Conservation (phyloP, 2,329 filamentous ascomycete species). For the Beauveria brongniartii region DNA sequence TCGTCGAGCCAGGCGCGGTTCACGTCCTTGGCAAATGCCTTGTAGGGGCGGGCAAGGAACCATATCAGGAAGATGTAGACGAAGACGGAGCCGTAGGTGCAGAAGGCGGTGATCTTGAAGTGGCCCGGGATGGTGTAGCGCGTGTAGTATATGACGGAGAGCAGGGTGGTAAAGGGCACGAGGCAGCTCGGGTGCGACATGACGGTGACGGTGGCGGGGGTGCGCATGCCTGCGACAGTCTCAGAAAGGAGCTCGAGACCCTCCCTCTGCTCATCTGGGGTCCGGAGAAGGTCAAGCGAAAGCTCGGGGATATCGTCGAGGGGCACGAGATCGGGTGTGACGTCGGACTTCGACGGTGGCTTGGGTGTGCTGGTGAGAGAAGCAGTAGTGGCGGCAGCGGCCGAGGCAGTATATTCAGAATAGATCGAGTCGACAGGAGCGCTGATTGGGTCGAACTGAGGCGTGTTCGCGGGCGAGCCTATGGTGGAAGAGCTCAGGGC, state of each 20-base stretch:
- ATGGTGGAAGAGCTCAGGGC: slow-evolving; percentile 55
- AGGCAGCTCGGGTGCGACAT: slow-evolving; percentile 54
- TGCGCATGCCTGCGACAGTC: slow-evolving; percentile 74
- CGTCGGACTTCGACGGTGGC: slow-evolving; percentile 24
- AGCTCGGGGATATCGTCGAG: slow-evolving; percentile 52
- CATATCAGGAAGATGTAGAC: slow-evolving; percentile 11
- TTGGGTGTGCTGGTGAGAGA: slow-evolving; percentile 34
- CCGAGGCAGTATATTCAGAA: slow-evolving; percentile 33
- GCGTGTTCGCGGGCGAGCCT: slow-evolving; percentile 57
- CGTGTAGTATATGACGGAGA: slow-evolving; percentile 33
- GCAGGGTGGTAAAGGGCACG: slow-evolving; percentile 34
- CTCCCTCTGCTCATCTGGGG: slow-evolving; percentile 52
- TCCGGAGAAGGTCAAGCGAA: slow-evolving; percentile 48
- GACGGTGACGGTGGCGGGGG: slow-evolving; percentile 54
- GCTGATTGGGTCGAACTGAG: slow-evolving; percentile 47
- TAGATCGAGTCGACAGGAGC: slow-evolving; percentile 19
- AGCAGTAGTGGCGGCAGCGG: slow-evolving; percentile 43
- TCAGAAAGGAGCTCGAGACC: slow-evolving; percentile 70
- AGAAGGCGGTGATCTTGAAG: slow-evolving; percentile 9
- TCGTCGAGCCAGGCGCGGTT: slow-evolving; percentile 12
- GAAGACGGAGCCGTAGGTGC: slow-evolving; percentile 8
- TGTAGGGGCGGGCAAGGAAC: slow-evolving; percentile 27
- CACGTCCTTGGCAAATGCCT: slow-evolving; percentile 16
- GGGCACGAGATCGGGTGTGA: slow-evolving; percentile 28
- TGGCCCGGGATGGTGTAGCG: slow-evolving; percentile 7